These are phyloP conservation scores for Aspergillus nanangensis DNA, from an alignment of 495 filamentous ascomycete species.

Conservation along the genomic window DNA sequence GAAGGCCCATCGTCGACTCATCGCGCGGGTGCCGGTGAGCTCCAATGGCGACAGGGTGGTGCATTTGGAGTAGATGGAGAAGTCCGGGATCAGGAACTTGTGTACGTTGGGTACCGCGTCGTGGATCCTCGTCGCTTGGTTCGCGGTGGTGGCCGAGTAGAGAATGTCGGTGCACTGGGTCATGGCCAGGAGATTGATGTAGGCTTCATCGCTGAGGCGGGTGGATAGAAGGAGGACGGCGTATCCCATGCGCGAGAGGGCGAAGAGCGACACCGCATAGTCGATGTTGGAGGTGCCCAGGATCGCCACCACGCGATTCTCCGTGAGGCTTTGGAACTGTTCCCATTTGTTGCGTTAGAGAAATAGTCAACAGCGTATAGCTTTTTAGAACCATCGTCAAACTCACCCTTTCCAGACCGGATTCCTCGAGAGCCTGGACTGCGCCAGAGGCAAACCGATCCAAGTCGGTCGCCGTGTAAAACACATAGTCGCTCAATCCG, in stretches of 20 bases:
- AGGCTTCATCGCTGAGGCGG: slow-evolving; percentile 47
- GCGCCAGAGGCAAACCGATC: slow-evolving; percentile 11
- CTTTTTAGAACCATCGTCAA: too few species aligned
- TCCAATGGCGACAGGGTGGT: not conserved
- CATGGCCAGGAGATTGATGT: slow-evolving; percentile 41
- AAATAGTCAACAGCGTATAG: not conserved
- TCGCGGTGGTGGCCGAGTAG: slow-evolving; percentile 11
- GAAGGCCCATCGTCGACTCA: slow-evolving; percentile 31
- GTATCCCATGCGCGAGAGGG: slow-evolving; percentile 51
- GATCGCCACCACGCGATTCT: slow-evolving; percentile 39
- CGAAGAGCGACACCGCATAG: slow-evolving; percentile 50
- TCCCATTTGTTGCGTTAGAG: not conserved
- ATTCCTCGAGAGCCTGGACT: not conserved
- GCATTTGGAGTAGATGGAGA: slow-evolving; percentile 2
- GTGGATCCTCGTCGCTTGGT: slow-evolving; percentile 17
- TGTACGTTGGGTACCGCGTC: not conserved
- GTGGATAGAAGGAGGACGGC: slow-evolving; percentile 53
- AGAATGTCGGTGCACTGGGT: slow-evolving; percentile 39
- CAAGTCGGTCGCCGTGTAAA: slow-evolving; percentile 10
- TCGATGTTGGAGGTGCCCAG: slow-evolving; percentile 51
- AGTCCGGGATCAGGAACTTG: slow-evolving; percentile 6
- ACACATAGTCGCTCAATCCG: slow-evolving; percentile 9
- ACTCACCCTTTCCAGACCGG: slow-evolving; percentile 6
- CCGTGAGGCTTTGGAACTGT: slow-evolving; percentile 4
- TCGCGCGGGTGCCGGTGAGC: slow-evolving; percentile 17